phyloP scores from a whole-genome alignment of 2,329 filamentous ascomycete species.

The Fusarium mundagurra region DNA sequence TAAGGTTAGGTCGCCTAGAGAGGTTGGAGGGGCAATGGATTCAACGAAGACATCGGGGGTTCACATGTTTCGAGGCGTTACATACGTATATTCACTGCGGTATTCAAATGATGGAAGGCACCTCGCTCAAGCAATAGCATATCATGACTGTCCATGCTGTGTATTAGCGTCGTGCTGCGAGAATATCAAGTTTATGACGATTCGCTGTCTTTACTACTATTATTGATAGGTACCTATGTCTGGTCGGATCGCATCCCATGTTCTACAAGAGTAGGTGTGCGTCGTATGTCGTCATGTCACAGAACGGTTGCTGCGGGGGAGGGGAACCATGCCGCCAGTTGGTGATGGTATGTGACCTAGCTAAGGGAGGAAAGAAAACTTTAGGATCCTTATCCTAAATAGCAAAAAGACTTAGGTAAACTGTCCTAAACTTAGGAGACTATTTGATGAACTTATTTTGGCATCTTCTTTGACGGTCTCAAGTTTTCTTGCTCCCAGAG shows the following conservation, averaged over 20 bases:
- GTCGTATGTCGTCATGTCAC: slow-evolving; percentile 42
- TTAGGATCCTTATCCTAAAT: background rate
- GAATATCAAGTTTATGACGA: background rate
- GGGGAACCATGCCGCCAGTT: slow-evolving; percentile 27
- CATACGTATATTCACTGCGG: background rate
- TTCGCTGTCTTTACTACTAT: background rate
- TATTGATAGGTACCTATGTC: background rate
- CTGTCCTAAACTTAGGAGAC: background rate
- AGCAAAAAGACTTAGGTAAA: background rate
- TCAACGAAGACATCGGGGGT: background rate
- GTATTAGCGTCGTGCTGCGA: background rate
- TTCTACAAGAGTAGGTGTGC: slow-evolving; percentile 17
- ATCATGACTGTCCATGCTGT: background rate
- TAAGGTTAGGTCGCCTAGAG: background rate
- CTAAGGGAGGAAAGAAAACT: background rate
- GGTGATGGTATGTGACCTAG: slow-evolving; percentile 20
- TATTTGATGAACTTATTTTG: background rate
- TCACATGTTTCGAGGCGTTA: background rate
- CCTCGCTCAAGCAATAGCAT: slow-evolving; percentile 1
- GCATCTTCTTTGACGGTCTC: background rate
- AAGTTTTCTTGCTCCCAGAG: background rate
- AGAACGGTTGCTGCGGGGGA: slow-evolving; percentile 31
- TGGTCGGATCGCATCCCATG: background rate
- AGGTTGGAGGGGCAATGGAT: slow-evolving; percentile 10
- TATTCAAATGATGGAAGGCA: background rate